Evolutionary conservation across 345 rosid genomes (phyloP), one percentile per base, ranked within the genome.

Genomic region (Passiflora organensis): DNA sequence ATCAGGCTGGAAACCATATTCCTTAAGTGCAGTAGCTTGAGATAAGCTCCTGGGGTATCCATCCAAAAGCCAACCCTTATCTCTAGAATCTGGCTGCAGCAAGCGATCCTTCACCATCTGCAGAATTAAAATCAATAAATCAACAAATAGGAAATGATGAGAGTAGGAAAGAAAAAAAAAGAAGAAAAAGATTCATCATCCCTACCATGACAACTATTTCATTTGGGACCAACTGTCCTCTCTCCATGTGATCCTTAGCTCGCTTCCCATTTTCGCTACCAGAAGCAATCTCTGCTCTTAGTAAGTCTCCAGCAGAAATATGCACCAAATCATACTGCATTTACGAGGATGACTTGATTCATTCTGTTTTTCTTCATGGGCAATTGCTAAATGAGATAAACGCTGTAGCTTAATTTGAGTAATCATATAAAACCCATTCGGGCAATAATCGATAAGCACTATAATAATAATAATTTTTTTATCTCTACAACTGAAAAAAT

Each of bases 51-150:
- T 76, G 38, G 98, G 98, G 47, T 84, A 91, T 62, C 96, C 98
- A 84, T 91, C 98, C 64, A 91, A 74, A 72, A 91, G 95, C 98
- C 98, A 91, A 21, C 96, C 98, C 8, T 76, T 82, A 68, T 82
- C 77, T 62, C 71, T 63, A 61, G 96, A 78, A 76, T 91, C 96
- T 12, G 82, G 73, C 77, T 79, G 84, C 20, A 64, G 62, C 16
- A 91, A 67, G 44, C 90, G 86, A 32, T 88, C 87, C 80, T 82
- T 91, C 39, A 91, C 96, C 98, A 91, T 84, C 94, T 82, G 45
- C 53, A 69, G 49, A 11, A 62, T 22, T 24, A 72, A 66, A 62
- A 36, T 12, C 48, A 60, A 48, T 9, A 25, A 60, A 65, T 53
- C 38, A 68, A 48, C 59, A 56, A 19, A 22, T 47, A 9, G 48